Evolutionary conservation across 2,329 filamentous ascomycete genomes (phyloP).

Genomic region (Triangularia verruculosa): DNA sequence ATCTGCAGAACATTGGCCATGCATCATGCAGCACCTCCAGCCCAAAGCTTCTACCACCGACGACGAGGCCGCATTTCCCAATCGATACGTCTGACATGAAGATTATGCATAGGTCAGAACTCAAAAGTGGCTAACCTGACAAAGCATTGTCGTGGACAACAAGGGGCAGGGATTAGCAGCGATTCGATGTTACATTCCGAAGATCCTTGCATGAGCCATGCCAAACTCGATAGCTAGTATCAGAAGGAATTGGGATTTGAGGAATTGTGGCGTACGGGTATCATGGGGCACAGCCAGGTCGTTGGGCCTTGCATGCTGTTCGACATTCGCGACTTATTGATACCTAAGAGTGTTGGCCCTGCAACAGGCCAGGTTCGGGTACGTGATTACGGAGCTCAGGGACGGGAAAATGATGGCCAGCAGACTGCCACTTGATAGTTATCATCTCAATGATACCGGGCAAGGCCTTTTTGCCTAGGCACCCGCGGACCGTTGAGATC

Average conservation of each 20-base stretch:
- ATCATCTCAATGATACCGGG: too few species aligned
- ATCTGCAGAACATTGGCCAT: not conserved
- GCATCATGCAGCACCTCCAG: not conserved
- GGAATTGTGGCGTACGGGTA: not conserved
- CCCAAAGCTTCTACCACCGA: not conserved
- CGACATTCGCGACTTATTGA: not conserved
- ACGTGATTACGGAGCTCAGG: not conserved
- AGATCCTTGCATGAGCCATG: slow-evolving; percentile 1
- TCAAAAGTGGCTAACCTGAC: not conserved
- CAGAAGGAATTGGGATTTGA: not conserved
- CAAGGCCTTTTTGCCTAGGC: too few species aligned
- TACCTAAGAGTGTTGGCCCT: not conserved
- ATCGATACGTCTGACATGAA: not conserved
- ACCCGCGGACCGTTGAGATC: not conserved
- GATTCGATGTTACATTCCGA: not conserved
- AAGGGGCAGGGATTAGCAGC: not conserved
- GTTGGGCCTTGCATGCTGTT: not conserved
- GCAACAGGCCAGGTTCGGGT: not conserved
- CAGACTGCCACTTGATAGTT: too few species aligned
- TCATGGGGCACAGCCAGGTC: not conserved
- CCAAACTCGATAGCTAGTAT: not conserved
- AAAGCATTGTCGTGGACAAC: not conserved
- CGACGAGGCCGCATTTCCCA: not conserved
- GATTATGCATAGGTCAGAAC: not conserved
- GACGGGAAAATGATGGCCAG: not conserved